Evolutionary conservation across 2,329 filamentous ascomycete species (phyloP).

Genomic region (Aureobasidium melanogenum): DNA sequence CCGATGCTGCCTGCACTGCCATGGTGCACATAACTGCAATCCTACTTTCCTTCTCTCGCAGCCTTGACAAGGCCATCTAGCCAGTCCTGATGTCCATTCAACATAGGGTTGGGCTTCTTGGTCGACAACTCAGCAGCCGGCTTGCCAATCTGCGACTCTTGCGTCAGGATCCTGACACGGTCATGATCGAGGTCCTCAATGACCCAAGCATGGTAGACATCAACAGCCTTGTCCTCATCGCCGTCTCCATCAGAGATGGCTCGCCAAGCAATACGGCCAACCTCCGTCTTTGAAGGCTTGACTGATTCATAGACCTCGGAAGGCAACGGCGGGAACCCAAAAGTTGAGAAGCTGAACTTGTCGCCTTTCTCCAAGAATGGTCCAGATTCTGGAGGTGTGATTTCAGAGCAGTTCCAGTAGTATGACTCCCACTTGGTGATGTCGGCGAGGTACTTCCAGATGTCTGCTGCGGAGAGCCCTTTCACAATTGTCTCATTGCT

Average conservation of each 20-base stretch:
- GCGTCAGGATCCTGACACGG: conserved; percentile 28
- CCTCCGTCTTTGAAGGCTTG: conserved; percentile 11
- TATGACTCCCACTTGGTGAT: conserved; percentile 27
- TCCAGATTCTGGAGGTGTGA: conserved; percentile 22
- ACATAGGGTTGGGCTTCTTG: conserved; percentile 27
- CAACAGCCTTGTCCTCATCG: conserved; percentile 19
- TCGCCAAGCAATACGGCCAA: conserved; percentile 19
- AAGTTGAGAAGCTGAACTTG: conserved; percentile 28
- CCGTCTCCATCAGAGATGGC: conserved; percentile 18
- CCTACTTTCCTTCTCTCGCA: conserved; percentile 14
- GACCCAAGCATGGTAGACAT: conserved; percentile 30
- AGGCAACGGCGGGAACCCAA: conserved; percentile 26
- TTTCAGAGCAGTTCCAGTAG: conserved; percentile 26
- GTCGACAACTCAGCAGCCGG: conserved; percentile 21
- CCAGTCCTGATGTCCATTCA: conserved; percentile 31
- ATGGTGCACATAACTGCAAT: background rate
- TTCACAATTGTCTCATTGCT: conserved; percentile 27
- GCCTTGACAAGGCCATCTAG: conserved; percentile 26
- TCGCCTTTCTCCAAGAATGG: conserved; percentile 21
- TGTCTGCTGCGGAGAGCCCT: conserved; percentile 21
- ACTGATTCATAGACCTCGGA: conserved; percentile 22
- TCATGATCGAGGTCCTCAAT: conserved; percentile 25
- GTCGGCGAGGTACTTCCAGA: conserved; percentile 27
- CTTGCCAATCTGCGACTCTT: conserved; percentile 28
- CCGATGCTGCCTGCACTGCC: too few species aligned